Evolutionary conservation across 1,284 basidiomycete species (phyloP).

Genomic region (Macrocybe sp.): DNA sequence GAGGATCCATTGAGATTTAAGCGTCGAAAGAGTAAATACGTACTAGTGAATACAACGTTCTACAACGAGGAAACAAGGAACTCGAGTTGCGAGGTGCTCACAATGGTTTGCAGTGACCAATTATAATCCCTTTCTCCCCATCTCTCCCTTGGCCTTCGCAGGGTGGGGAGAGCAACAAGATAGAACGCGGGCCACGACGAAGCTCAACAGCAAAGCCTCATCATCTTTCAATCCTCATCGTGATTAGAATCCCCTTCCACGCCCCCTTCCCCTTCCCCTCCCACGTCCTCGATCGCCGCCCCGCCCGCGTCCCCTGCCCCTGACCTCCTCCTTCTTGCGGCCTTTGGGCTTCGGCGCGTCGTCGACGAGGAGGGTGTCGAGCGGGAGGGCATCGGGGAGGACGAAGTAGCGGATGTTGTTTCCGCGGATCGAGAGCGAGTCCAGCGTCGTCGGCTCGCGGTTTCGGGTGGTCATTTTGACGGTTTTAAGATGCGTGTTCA

Average conservation of each 20-base stretch:
- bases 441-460: conserved; percentile 78
- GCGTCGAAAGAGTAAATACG: not conserved
- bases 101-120: not conserved
- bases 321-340: conserved; percentile 71
- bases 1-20: too few relatives aligned
- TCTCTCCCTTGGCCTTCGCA: not conserved
- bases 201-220: too few relatives aligned
- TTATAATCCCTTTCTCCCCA: not conserved
- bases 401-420: conserved; percentile 95
- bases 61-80: conserved; percentile 4
- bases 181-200: not conserved
- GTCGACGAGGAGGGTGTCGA: conserved; percentile 96
- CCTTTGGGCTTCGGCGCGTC: conserved; percentile 96
- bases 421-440: conserved; percentile 87
- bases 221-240: not conserved
- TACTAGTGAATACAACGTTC: conserved; percentile 7
- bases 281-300: conserved; percentile 38
- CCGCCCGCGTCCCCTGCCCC: conserved; percentile 58
- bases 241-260: conserved; percentile 24
- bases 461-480: conserved; percentile 94
- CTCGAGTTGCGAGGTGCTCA: conserved; percentile 3
- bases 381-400: conserved; percentile 91
- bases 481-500: conserved; percentile 97
- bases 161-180: not conserved
- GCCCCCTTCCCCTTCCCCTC: conserved; percentile 38